Evolutionary conservation across 306 rosid genomes (phyloP), one percentile per base, ranked within the genome.

Genomic region (Prunus dulcis): DNA sequence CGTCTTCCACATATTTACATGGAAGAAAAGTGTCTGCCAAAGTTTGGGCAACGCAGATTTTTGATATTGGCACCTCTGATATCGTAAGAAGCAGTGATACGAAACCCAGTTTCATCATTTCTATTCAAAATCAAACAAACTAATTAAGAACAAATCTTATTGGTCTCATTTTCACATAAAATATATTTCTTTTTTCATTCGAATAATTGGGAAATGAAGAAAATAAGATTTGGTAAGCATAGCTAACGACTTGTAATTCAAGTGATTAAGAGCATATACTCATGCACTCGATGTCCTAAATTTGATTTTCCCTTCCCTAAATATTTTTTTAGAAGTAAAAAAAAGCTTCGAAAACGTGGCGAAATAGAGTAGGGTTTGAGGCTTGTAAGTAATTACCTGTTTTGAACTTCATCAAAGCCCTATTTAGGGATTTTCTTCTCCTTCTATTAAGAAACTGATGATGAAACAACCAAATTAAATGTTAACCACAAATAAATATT

Each of bases 61-160:
- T 87, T 7, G 93, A 89, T 64, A 91, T 76, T 23, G 88, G 91
- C 30, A 68, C 84, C 79, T 84, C 83, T 63, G 82, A 78, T 67
- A 87, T 71, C 64, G 87, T 71, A 2, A 91, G 87, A 71, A 91
- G 86, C 76, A 88, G 69, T 17, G 96, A 90, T 19, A 89, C 6
- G 65, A 89, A 83, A 38, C 93, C 93, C 72, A 86, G 64, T 76
- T 86, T 83, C 86, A 89, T 85, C 90, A 89, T 86, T 75, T 81
- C 93, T 84, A 65, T 75, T 68, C 41, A 19, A 55, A 55, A 28
- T 45, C 14, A 49, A 58, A 2, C 15, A 46, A 28, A 9, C 19
- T 15, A 51, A 8, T 51, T 5, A 51, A 51, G 20, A 51, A 51
- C 56, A 17, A 5, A 51, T 17, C 7, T 4, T 4, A 15, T 51